These are phyloP conservation scores for Penicillium olsonii DNA, from an alignment of 2,329 filamentous ascomycete genomes.

Conservation along the genomic window DNA sequence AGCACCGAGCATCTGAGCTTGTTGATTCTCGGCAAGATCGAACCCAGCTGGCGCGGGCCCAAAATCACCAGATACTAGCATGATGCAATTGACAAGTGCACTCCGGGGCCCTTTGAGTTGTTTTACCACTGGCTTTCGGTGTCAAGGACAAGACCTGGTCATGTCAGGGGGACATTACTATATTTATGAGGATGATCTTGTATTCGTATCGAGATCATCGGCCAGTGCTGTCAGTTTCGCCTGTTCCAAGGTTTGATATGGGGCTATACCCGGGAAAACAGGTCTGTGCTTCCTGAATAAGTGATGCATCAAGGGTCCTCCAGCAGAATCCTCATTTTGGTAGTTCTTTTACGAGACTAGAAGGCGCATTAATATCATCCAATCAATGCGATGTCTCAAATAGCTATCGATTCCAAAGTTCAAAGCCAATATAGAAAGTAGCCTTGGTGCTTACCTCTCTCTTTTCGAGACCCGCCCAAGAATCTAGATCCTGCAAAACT, in stretches of 20 bases:
- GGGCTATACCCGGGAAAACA: background rate
- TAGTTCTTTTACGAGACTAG: background rate
- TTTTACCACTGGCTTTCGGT: too few relatives aligned
- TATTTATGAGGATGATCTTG: background rate
- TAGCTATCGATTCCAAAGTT: too few relatives aligned
- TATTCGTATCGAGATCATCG: background rate
- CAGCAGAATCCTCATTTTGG: background rate
- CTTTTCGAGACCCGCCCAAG: too few relatives aligned
- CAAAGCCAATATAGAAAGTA: too few relatives aligned
- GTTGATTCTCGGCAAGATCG: constrained; percentile 6
- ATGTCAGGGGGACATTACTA: background rate
- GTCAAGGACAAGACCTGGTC: background rate
- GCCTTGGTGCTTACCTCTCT: too few relatives aligned
- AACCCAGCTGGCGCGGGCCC: constrained; percentile 6
- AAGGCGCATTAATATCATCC: too few relatives aligned
- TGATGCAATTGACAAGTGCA: background rate
- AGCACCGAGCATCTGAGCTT: constrained; percentile 2
- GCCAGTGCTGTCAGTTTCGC: background rate
- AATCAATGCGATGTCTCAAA: too few relatives aligned
- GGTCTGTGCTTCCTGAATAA: background rate
- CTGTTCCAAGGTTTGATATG: background rate
- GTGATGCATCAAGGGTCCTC: background rate
- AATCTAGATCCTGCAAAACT: too few relatives aligned
- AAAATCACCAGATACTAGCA: constrained; percentile 5
- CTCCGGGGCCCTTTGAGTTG: too few relatives aligned